Evolutionary conservation across 495 filamentous ascomycete species (phyloP).

Genomic region (Podospora pseudoanserina): DNA sequence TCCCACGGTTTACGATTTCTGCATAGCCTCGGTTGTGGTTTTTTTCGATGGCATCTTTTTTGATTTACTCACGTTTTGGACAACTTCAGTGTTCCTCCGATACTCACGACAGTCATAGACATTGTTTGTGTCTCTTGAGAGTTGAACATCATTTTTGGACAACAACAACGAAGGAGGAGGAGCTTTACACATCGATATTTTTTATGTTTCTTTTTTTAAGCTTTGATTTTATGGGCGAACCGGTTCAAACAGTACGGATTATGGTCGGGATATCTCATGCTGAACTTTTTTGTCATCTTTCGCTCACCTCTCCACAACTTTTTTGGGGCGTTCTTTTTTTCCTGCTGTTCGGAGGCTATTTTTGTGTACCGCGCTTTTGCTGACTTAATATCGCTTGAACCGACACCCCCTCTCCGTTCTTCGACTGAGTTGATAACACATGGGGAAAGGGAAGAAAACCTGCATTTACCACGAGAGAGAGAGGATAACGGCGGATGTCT

Average conservation of each 20-base stretch:
- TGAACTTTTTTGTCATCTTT: background rate
- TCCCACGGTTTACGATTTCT: background rate
- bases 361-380: background rate
- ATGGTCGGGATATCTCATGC: background rate
- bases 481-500: background rate
- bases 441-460: background rate
- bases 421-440: background rate
- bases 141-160: background rate
- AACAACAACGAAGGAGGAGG: background rate
- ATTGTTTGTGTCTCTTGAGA: background rate
- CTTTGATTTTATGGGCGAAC: background rate
- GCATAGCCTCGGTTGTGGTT: conserved; percentile 7
- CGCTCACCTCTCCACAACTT: background rate
- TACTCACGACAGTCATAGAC: background rate
- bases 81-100: background rate
- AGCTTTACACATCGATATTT: background rate
- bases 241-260: background rate
- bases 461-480: background rate
- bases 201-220: background rate
- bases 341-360: background rate
- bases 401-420: background rate
- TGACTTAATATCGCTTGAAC: background rate
- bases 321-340: background rate
- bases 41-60: background rate
- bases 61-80: background rate